Percentiles rank a stretch among this genome's conserved stretches.
Conservation (phyloP, 345 rosid species). For the Dovyalis caffra region DNA sequence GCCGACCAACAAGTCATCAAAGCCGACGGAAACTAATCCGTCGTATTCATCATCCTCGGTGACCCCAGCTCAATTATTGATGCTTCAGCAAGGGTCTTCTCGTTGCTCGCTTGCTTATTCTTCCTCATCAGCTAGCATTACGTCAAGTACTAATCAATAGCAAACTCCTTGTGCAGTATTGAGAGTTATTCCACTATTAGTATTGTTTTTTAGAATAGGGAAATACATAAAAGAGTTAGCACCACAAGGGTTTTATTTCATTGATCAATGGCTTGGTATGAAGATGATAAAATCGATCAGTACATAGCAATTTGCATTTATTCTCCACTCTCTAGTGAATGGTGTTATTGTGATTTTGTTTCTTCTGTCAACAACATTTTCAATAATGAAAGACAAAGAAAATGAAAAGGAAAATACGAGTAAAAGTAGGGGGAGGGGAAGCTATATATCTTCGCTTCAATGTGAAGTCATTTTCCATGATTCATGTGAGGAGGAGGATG, state of each 20-base stretch:
- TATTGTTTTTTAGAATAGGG: background rate
- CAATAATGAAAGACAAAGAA: background rate
- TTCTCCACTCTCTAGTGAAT: background rate
- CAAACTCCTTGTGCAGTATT: background rate
- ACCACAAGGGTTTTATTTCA: background rate
- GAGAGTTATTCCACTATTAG: background rate
- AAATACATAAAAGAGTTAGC: background rate
- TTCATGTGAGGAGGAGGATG: background rate
- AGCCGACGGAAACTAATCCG: slow-evolving; percentile 22
- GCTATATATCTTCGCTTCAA: background rate
- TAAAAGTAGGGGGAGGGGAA: background rate
- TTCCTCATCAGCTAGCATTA: slow-evolving; percentile 40
- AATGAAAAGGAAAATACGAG: background rate
- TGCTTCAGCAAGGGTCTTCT: slow-evolving; percentile 40
- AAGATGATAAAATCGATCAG: background rate
- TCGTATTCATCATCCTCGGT: slow-evolving; percentile 39
- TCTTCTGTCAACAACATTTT: background rate
- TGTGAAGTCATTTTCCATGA: slow-evolving; percentile 1
- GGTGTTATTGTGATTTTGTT: background rate
- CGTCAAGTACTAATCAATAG: slow-evolving; percentile 21
- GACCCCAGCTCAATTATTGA: slow-evolving; percentile 47
- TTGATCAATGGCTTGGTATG: background rate
- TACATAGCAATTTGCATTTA: background rate
- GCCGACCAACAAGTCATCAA: slow-evolving; percentile 24
- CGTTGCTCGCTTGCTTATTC: slow-evolving; percentile 42